These are phyloP conservation scores for Phoma sp. DNA, from an alignment of 2,329 filamentous ascomycete species.

Conservation along the genomic window DNA sequence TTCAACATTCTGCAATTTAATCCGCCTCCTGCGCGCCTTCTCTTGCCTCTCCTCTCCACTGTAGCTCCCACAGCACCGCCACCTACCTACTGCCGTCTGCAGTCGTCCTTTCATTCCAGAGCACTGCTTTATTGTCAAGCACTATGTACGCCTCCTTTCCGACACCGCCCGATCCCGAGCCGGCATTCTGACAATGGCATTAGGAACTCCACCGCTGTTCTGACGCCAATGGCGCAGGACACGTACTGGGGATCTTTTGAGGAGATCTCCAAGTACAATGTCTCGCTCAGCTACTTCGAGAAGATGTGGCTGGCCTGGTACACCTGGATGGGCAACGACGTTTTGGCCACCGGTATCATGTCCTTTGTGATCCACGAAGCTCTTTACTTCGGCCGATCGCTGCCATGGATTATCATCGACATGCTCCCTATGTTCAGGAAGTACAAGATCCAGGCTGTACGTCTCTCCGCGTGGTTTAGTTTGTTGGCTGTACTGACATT, in stretches of 20 bases:
- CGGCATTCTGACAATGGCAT: slow-evolving; percentile 24
- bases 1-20: slow-evolving; percentile 37
- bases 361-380: slow-evolving; percentile 94
- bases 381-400: slow-evolving; percentile 88
- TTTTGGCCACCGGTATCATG: slow-evolving; percentile 95
- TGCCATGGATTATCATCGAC: slow-evolving; percentile 95
- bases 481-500: neutral
- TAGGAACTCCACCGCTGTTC: slow-evolving; percentile 46
- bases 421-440: slow-evolving; percentile 83
- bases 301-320: slow-evolving; percentile 96
- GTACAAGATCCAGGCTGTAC: slow-evolving; percentile 91
- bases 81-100: slow-evolving; percentile 17
- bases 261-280: slow-evolving; percentile 73
- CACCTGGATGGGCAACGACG: slow-evolving; percentile 96
- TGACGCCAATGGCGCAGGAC: slow-evolving; percentile 53
- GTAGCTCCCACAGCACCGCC: slow-evolving; percentile 15
- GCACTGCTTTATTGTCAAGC: slow-evolving; percentile 20
- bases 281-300: slow-evolving; percentile 85
- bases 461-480: slow-evolving; percentile 37
- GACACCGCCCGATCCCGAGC: slow-evolving; percentile 14
- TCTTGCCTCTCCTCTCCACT: slow-evolving; percentile 24
- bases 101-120: slow-evolving; percentile 21
- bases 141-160: slow-evolving; percentile 33
- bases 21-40: slow-evolving; percentile 34
- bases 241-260: slow-evolving; percentile 71